Evolutionary conservation across 2,329 filamentous ascomycete species (phyloP).

Genomic region (Apiospora kogelbergensis): DNA sequence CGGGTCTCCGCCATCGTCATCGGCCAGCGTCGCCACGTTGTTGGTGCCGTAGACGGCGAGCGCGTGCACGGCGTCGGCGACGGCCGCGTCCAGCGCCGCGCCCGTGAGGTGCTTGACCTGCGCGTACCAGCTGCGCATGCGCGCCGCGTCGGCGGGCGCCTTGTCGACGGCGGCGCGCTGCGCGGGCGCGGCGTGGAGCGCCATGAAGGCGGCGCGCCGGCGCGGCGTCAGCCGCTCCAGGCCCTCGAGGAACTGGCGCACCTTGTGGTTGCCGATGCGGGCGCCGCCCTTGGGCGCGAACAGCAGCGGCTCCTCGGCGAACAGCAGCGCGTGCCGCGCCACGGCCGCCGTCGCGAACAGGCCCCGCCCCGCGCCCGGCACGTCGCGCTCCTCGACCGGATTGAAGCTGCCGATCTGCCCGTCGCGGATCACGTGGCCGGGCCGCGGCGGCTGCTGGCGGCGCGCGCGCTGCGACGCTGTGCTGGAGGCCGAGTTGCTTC

Average conservation of each 20-base stretch:
- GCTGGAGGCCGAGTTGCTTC: not conserved
- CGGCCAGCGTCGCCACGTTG: not conserved
- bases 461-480: not conserved
- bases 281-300: not conserved
- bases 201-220: not conserved
- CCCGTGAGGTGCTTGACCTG: not conserved
- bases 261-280: not conserved
- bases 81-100: not conserved
- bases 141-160: not conserved
- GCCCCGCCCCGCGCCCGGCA: not conserved
- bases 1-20: not conserved
- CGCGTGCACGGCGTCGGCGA: not conserved
- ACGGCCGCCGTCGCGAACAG: not conserved
- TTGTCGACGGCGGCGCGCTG: too few relatives aligned
- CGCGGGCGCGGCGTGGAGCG: not conserved
- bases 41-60: not conserved
- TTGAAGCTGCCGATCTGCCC: not conserved
- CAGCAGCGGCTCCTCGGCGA: not conserved
- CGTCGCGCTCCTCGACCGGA: not conserved
- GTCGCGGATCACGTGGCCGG: not conserved
- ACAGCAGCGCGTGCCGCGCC: not conserved
- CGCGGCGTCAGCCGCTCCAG: not conserved
- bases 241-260: not conserved
- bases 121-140: not conserved
- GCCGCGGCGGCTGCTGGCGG: not conserved